A percentile compares a stretch with the other conserved stretches of the same genome.
Conservation (phyloP, 768 basidiomycete genomes). For the Leccinum subgranulosum region DNA sequence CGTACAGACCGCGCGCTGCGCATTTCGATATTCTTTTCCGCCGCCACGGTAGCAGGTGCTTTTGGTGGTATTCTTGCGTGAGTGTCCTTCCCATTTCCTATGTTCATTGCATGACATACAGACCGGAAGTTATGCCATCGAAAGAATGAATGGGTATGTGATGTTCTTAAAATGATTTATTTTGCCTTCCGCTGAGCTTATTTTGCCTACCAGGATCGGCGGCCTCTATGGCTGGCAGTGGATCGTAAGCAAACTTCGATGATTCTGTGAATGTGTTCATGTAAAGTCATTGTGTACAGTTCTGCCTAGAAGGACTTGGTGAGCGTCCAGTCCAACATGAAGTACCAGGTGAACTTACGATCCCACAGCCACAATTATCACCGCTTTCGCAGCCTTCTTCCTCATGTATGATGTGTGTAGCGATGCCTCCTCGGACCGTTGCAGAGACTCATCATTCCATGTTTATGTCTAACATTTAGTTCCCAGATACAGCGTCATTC, state of each 20-base stretch:
- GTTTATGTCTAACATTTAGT: constrained; percentile 34
- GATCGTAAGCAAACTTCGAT: constrained; percentile 30
- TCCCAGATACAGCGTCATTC: constrained; percentile 58
- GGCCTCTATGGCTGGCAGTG: constrained; percentile 37
- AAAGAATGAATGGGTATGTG: constrained; percentile 32
- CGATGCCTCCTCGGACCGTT: background rate
- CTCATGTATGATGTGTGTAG: constrained; percentile 48
- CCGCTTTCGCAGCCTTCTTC: constrained; percentile 38
- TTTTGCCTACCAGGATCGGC: constrained; percentile 15
- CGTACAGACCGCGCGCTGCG: constrained; percentile 54
- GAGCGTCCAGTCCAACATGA: background rate
- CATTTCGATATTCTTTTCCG: constrained; percentile 60
- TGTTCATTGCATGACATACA: background rate
- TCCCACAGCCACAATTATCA: constrained; percentile 20
- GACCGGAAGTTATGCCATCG: constrained; percentile 32
- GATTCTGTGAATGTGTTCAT: constrained; percentile 4
- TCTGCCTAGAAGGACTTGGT: constrained; percentile 32
- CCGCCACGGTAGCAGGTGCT: constrained; percentile 52
- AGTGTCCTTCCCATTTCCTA: constrained; percentile 9
- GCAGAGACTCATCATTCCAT: background rate
- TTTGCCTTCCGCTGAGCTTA: background rate
- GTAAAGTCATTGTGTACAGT: constrained; percentile 13
- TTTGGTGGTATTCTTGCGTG: constrained; percentile 51
- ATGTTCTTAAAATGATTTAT: constrained; percentile 8
- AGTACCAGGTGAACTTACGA: background rate